Evolutionary conservation across 768 basidiomycete genomes (phyloP).

Genomic region (Xerocomellus intermedius): DNA sequence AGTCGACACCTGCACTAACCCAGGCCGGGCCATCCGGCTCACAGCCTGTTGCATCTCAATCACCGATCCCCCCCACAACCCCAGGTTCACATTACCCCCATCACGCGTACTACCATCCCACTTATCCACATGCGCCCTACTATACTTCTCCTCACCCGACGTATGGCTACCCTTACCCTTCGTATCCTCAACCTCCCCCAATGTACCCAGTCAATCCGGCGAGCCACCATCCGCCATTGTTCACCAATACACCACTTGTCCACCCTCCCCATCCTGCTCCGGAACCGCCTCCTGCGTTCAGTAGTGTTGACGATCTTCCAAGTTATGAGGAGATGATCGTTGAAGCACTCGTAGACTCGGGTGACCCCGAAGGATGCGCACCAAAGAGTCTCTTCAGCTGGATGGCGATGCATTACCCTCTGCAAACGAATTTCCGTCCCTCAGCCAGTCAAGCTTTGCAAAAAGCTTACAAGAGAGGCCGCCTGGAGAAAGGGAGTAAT

Average conservation of each 20-base stretch:
- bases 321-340: conserved; percentile 93
- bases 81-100: conserved; percentile 45
- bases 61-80: conserved; percentile 21
- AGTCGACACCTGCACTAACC: conserved; percentile 24
- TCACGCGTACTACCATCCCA: conserved; percentile 54
- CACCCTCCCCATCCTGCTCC: conserved; percentile 34
- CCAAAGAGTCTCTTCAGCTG: conserved; percentile 83
- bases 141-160: conserved; percentile 46
- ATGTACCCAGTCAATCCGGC: conserved; percentile 32
- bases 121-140: conserved; percentile 69
- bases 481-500: conserved; percentile 70
- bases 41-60: conserved; percentile 18
- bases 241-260: conserved; percentile 36
- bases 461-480: conserved; percentile 79
- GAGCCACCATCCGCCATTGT: conserved; percentile 30
- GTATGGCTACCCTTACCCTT: conserved; percentile 37
- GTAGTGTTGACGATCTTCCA: conserved; percentile 56
- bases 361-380: conserved; percentile 71
- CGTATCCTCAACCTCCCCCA: conserved; percentile 33
- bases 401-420: conserved; percentile 80
- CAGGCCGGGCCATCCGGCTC: conserved; percentile 19
- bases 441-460: conserved; percentile 88
- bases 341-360: conserved; percentile 65
- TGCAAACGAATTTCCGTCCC: conserved; percentile 87
- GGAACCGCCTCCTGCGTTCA: conserved; percentile 25